These are phyloP conservation scores for Fistulifera solaris DNA, from an alignment of 108 stramenopile species.

Conservation along the genomic window DNA sequence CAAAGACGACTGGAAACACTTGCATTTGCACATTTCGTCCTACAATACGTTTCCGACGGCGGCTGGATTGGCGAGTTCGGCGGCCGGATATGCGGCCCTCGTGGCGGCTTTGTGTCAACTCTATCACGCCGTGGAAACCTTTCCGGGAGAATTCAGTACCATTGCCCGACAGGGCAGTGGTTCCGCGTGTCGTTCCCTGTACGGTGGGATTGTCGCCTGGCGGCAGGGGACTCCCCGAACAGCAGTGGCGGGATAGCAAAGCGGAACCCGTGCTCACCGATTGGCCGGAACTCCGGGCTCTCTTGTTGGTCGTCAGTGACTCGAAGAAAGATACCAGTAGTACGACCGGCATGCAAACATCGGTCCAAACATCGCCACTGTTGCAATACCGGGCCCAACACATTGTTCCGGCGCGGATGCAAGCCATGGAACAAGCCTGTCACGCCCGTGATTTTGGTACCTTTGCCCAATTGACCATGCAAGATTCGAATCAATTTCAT, in stretches of 20 bases:
- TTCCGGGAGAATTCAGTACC: constrained; percentile 78
- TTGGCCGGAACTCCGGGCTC: constrained; percentile 93
- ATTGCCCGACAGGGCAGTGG: constrained; percentile 94
- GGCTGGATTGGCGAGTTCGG: constrained; percentile 89
- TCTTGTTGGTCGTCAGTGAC: constrained; percentile 90
- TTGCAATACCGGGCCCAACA: constrained; percentile 73
- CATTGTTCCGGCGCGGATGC: constrained; percentile 82
- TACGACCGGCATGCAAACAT: constrained; percentile 91
- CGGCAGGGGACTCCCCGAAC: constrained; percentile 45
- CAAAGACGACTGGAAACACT: constrained; percentile 59
- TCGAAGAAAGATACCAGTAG: constrained; percentile 93
- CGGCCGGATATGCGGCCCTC: constrained; percentile 92
- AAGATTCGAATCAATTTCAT: constrained; percentile 97
- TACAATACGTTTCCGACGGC: constrained; percentile 98
- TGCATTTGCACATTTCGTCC: constrained; percentile 75
- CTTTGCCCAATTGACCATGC: constrained; percentile 94
- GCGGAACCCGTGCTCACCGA: constrained; percentile 34
- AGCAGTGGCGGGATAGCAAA: constrained; percentile 7
- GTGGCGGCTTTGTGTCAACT: constrained; percentile 77
- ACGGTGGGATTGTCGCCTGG: constrained; percentile 98
- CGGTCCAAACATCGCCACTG: constrained; percentile 78
- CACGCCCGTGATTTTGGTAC: constrained; percentile 78
- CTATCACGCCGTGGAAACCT: constrained; percentile 69
- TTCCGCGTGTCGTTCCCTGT: constrained; percentile 88
- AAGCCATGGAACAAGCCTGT: constrained; percentile 81